phyloP scores from a whole-genome alignment of 2,329 filamentous ascomycete genomes.

The Penicillium sclerotigenum region DNA sequence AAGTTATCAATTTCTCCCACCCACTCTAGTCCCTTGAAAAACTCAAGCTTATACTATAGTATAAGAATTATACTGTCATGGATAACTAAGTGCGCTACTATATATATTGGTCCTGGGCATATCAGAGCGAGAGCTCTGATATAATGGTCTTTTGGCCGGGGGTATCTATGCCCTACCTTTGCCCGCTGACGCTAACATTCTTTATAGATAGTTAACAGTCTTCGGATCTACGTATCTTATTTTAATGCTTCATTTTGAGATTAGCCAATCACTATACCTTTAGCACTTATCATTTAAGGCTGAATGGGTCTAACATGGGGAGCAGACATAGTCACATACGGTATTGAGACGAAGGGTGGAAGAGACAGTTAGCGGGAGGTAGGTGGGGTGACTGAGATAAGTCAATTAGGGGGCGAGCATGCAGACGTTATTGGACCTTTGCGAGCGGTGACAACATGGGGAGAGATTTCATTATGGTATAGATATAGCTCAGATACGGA shows the following conservation, averaged over 20 bases:
- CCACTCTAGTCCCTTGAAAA: too few relatives aligned
- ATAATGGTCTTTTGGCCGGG: too few relatives aligned
- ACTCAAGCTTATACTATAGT: too few relatives aligned
- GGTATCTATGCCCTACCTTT: slow-evolving; percentile 4
- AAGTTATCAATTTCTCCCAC: too few relatives aligned
- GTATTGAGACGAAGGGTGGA: background rate
- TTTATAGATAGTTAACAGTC: background rate
- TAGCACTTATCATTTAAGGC: background rate
- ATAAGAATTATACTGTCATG: too few relatives aligned
- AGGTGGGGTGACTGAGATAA: background rate
- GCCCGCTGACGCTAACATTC: slow-evolving; percentile 9
- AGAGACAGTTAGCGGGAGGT: background rate
- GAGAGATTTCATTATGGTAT: too few relatives aligned
- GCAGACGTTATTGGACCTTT: too few relatives aligned
- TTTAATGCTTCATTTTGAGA: background rate
- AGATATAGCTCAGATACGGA: background rate
- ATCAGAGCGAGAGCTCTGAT: too few relatives aligned
- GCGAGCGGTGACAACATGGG: too few relatives aligned
- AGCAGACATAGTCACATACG: background rate
- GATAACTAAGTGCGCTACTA: too few relatives aligned
- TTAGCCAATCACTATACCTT: background rate
- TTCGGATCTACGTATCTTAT: background rate
- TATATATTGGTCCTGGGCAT: too few relatives aligned
- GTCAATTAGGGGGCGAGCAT: too few relatives aligned
- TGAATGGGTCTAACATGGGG: background rate